Base-by-base conservation (phyloP, 1,284 basidiomycete genomes). In the Ceratobasidium sp. region DNA sequence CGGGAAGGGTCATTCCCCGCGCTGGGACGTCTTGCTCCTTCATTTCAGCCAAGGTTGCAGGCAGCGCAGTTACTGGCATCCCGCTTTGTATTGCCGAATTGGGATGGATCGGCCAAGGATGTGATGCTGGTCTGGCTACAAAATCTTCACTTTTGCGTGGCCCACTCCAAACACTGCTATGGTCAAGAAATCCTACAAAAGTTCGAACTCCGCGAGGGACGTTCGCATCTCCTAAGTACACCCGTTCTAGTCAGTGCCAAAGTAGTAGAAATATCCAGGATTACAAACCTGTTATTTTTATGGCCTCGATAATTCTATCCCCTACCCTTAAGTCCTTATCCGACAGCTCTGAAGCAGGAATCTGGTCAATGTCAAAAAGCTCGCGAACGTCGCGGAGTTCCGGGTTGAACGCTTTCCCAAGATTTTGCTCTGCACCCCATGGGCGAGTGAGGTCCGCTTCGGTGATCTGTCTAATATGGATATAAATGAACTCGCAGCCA, bases 271-370 rank as follows among this genome's bases (percentile, higher is more conserved):
- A n/a, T n/a, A n/a, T n/a, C n/a, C n/a, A n/a, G n/a, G 20, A 8
- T 10, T 23, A 73, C 69, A 15, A 60, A 61, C 69, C 69, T n/a
- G 69, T 73, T n/a, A 73, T 51, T 49, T 73, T 73, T 23, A 73
- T 73, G 23, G 69, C 69, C 23, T 73, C 69, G 33, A 73, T 61
- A 4, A 73, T 61, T n/a, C 53, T 61, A 11, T 49, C 56, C 28
- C 69, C 69, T 33, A 73, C 58, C 23, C 42, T 37, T 6, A 73
- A 26, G n/a, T 73, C 69, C 2, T 61, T 28, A 20, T 3, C 17
- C n/a, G 54, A 31, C 4, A 73, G 13, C 15, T 60, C 39, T 3
- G 69, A 56, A 10, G 69, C 26, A 31, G 69, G 56, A 6, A 49
- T 33, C 2, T 23, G 42, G 4, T 39, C 26, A n/a, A 73, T 10